Evolutionary conservation across 1,139 yeast genomes (phyloP), one percentile per base, ranked within the genome.

Genomic region (Kodamaea derodonti): DNA sequence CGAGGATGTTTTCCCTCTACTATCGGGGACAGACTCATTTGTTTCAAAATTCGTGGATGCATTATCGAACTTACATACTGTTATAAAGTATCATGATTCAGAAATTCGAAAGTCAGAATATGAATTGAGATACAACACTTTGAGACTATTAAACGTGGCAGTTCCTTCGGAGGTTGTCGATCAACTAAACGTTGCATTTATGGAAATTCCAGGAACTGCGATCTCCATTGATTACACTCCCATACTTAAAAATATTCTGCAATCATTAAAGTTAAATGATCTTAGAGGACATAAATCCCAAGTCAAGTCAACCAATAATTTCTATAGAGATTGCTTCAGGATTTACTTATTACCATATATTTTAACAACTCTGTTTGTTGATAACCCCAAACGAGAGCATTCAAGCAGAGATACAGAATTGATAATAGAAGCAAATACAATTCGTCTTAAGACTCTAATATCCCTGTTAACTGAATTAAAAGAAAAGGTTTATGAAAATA

Each of bases 291-390:
- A 13, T 8, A 6, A 32, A 11, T 4, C 20, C 7, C 20, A 7
- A 22, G 25, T 18, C 22, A 18, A 13, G 9, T 15, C 22, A 8
- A 31, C 44, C 11, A 34, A 37, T 28, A 24, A 25, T 10, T 46
- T 47, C 36, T 47, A 42, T 39, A 26, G 32, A 23, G 34, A 41
- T 37, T 37, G 42, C 29, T 45, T 40, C 35, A 33, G 37, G n/a
- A 41, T 45, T 12, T 35, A 37, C 13, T 36, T 47, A 4, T 31
- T 47, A 17, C 31, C 37, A 14, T 30, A 28, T 12, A 29, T 41
- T 3, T 24, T 45, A 7, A 27, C 38, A 1, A 29, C 30, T 13
- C 29, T 42, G 17, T 41, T 31, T 27, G 16, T 29, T 24, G 28
- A 13, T 14, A 17, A 30, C n/a, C n/a, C n/a, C n/a, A n/a, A n/a